phyloP scores from a whole-genome alignment of 2,329 filamentous ascomycete species.

The Aspergillus pseudoviridinutans region DNA sequence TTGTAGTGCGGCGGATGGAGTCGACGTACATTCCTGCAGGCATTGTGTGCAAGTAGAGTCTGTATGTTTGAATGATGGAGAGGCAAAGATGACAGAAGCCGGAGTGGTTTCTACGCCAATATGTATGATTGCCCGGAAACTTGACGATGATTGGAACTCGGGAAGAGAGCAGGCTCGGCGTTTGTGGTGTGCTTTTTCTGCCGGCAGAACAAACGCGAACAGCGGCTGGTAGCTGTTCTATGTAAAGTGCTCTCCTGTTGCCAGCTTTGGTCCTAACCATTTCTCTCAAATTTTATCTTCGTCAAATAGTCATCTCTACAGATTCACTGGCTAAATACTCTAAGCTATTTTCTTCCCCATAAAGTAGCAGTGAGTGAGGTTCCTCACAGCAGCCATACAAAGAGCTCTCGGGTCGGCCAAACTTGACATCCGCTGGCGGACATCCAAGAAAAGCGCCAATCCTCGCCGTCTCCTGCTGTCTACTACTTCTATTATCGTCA shows the following conservation, averaged over 20 bases:
- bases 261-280: not conserved
- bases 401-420: not conserved
- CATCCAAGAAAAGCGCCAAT: not conserved
- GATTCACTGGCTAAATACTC: not conserved
- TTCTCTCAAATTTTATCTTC: not conserved
- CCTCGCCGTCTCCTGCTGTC: not conserved
- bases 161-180: not conserved
- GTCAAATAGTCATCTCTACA: not conserved
- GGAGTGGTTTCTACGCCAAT: not conserved
- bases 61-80: not conserved
- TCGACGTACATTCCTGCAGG: conserved; percentile 19
- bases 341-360: not conserved
- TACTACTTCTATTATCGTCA: not conserved
- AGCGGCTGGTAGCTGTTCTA: not conserved
- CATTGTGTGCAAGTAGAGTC: conserved; percentile 10
- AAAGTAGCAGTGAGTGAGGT: not conserved
- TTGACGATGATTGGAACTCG: not conserved
- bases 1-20: not conserved
- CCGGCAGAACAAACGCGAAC: not conserved
- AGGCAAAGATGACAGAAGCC: not conserved
- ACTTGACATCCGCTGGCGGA: not conserved
- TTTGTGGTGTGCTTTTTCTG: not conserved
- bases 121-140: not conserved
- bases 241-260: not conserved
- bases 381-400: not conserved